Conservation (phyloP, 176 grass and related monocot species). For the Tuctoria greenei region DNA sequence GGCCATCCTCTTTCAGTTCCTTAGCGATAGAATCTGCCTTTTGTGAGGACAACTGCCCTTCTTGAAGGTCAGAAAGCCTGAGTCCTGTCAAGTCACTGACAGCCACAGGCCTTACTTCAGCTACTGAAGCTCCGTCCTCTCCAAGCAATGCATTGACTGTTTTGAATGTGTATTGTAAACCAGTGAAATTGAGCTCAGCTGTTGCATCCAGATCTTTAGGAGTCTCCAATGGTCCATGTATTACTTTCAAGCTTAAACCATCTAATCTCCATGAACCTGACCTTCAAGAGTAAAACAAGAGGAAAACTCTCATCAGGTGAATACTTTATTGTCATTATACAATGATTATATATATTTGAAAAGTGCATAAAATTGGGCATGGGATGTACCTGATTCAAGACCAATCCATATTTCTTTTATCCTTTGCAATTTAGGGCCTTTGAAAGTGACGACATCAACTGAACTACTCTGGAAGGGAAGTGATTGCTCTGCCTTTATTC, state of each 20-base stretch:
- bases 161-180: conserved; percentile 69
- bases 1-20: conserved; percentile 59
- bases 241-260: conserved; percentile 66
- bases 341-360: conserved; percentile 4
- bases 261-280: conserved; percentile 94
- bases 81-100: conserved; percentile 55
- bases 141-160: conserved; percentile 50
- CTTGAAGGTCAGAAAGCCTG: conserved; percentile 48
- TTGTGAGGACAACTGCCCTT: conserved; percentile 32
- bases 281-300: conserved; percentile 42
- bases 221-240: conserved; percentile 43
- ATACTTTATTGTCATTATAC: not conserved
- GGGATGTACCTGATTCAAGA: conserved; percentile 78
- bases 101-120: conserved; percentile 54
- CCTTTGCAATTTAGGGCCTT: conserved; percentile 60
- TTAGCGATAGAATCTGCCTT: conserved; percentile 5
- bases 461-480: conserved; percentile 70
- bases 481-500: conserved; percentile 20
- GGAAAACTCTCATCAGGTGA: conserved; percentile 25
- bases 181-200: conserved; percentile 44
- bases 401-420: conserved; percentile 85
- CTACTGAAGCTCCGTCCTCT: conserved; percentile 63
- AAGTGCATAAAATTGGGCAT: not conserved
- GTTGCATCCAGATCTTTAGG: conserved; percentile 29
- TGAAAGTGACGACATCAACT: conserved; percentile 64